A percentile compares a stretch with the other conserved stretches of the same genome.
These are phyloP conservation scores for Copromyces sp. DNA, from an alignment of 495 filamentous ascomycete species.

Conservation along the genomic window DNA sequence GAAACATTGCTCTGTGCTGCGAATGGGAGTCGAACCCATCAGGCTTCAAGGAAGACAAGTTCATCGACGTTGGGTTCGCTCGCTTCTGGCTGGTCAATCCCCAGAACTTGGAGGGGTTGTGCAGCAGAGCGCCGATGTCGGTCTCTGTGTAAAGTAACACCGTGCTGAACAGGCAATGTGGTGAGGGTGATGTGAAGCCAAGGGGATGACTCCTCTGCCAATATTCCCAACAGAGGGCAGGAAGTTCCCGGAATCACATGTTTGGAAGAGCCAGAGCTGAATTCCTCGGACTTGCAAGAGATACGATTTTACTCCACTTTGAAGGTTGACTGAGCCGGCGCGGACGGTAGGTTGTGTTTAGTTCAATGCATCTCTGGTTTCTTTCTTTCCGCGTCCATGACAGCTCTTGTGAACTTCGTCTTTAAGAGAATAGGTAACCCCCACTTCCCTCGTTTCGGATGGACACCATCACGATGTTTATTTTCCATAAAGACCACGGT, in stretches of 20 bases:
- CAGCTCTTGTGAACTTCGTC: background rate
- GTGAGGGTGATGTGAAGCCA: background rate
- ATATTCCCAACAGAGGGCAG: background rate
- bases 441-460: background rate
- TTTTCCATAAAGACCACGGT: background rate
- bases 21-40: background rate
- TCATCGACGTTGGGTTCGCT: background rate
- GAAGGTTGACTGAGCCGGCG: background rate
- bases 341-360: background rate
- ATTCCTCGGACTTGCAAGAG: background rate
- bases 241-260: background rate
- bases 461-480: background rate
- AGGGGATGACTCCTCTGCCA: background rate
- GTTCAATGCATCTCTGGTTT: background rate
- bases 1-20: background rate
- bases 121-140: background rate
- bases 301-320: background rate
- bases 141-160: background rate
- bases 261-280: background rate
- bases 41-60: background rate
- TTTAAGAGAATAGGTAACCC: background rate
- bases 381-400: background rate
- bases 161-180: background rate
- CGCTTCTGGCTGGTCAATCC: background rate
- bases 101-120: background rate